A percentile compares a stretch with the other conserved stretches of the same genome.
Conservation (phyloP, 2,329 filamentous ascomycete species). For the Ceratocystis papillata region DNA sequence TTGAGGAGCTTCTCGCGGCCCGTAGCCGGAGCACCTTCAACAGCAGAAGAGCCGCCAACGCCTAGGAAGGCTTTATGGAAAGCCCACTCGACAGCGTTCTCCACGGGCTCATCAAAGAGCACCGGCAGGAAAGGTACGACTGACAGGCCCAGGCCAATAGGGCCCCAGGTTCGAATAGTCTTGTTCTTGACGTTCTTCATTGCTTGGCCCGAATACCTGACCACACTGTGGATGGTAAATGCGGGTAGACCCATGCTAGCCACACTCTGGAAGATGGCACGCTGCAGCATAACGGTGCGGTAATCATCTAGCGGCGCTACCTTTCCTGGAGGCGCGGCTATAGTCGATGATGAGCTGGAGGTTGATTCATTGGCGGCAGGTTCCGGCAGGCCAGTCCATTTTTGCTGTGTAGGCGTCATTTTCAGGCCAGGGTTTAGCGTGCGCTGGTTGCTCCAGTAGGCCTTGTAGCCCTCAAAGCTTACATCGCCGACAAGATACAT, state of each 20-base stretch:
- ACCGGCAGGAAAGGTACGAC: constrained; percentile 74
- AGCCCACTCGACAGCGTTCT: constrained; percentile 77
- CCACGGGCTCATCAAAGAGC: constrained; percentile 85
- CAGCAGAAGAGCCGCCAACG: constrained; percentile 52
- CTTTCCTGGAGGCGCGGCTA: constrained; percentile 31
- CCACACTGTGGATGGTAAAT: constrained; percentile 86
- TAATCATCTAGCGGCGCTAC: constrained; percentile 76
- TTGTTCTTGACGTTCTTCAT: constrained; percentile 72
- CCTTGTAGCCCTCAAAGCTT: constrained; percentile 85
- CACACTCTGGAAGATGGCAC: constrained; percentile 79
- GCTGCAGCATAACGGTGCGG: constrained; percentile 78
- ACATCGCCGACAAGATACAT: constrained; percentile 86
- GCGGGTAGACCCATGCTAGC: constrained; percentile 91
- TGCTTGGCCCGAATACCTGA: constrained; percentile 77
- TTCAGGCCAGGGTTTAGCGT: constrained; percentile 57
- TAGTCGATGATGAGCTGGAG: constrained; percentile 5
- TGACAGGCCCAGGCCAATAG: constrained; percentile 71
- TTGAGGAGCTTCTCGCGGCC: constrained; percentile 39
- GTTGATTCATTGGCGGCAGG: constrained; percentile 26
- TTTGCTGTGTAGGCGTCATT: constrained; percentile 41
- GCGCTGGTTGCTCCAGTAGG: constrained; percentile 77
- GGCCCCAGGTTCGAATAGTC: constrained; percentile 69
- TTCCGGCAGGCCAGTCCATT: constrained; percentile 37
- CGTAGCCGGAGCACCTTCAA: constrained; percentile 44
- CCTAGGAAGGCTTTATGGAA: constrained; percentile 74